Base-by-base conservation (phyloP, 768 basidiomycete species). In the Sporobolomyces pararoseus region DNA sequence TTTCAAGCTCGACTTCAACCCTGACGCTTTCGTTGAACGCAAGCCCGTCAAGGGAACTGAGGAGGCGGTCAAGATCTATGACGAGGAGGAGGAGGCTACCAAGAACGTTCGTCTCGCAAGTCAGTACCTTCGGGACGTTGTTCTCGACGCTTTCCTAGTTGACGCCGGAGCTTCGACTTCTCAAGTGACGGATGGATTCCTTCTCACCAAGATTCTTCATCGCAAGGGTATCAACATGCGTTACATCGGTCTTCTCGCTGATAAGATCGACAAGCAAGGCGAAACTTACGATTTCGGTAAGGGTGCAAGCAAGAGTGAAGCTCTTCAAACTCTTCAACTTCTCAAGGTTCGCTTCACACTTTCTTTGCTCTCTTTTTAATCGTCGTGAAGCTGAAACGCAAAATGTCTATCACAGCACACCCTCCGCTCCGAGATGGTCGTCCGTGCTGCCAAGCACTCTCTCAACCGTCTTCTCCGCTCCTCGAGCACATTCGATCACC, bases 181-280 rank as follows among this genome's bases (percentile, higher is more conserved):
- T 25, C 74, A 76, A 34, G 57, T 80, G 47, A 79, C 80, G 75
- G 82, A 83, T 63, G 81, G 82, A 37, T 64, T 73, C 35, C 70
- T 77, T 27, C 75, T 83, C 44, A 77, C 80, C 42, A 76, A 75
- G 69, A 51, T 75, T 42, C 70, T 83, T 47, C 82, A 83, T 75
- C 71, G 72, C 42, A 72, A 78, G 50, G 82, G 82, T 74, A 81
- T 83, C 79, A 83, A 83, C 77, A 81, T 83, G 72, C 78, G 82
- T 47, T 83, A 83, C 77, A 78, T 83, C 46, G 82, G 82, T 54
- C 71, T 78, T 34, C 76, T 82, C 61, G 76, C 76, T 27, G 65
- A 75, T 9, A 76, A 76, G 31, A 76, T 80, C 60, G 78, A 78
- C 46, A 67, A 74, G 52, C 77, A 79, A 65, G 73, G 76, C 44